Evolutionary conservation across 371 early-diverging fungal genomes (phyloP), one percentile per base, ranked within the genome.

Genomic region (Syncephalastrum racemosum): DNA sequence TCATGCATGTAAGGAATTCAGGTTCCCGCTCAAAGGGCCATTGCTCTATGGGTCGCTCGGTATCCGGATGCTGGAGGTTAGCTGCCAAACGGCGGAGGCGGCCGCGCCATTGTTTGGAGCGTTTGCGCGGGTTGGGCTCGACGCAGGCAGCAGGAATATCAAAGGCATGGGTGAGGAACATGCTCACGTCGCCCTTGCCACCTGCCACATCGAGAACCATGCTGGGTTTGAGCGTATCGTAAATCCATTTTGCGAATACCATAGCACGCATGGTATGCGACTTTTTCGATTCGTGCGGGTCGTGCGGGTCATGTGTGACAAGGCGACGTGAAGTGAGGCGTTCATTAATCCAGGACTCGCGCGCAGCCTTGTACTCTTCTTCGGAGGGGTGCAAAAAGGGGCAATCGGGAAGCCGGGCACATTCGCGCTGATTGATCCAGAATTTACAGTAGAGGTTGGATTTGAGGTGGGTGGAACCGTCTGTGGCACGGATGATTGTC

Each of bases 161-260:
- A 55, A 63, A 73, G 13, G 73, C 82, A 36, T 75, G 77, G 8
- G 78, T 65, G 19, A 82, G 56, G 25, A 82, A 78, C 76, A 81
- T 76, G 3, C 78, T 66, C 4, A 85, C 52, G 39, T 85, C 83
- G 3, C 83, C 85, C 57, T 81, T 73, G 10, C 85, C 85, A n/a
- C 82, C 85, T 1, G 83, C 85, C 23, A 85, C 67, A 46, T 85
- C 85, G 31, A 85, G 59, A 1, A 81, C 75, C 36, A 59, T 57
- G 1, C 55, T 58, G 12, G 49, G 64, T 4, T 62, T 59, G 50
- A 79, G 82, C 1, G 75, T 80, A 1, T 67, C 54, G 31, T 68
- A 53, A 8, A 84, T 67, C 78, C 80, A 84, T 19, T 80, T 66
- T 6, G 77, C 80, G 66, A 82, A 82, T 27, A 78, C 69, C 23